Evolutionary conservation across 1,139 yeast species (phyloP).

Genomic region (Saccharomyces hybrid): DNA sequence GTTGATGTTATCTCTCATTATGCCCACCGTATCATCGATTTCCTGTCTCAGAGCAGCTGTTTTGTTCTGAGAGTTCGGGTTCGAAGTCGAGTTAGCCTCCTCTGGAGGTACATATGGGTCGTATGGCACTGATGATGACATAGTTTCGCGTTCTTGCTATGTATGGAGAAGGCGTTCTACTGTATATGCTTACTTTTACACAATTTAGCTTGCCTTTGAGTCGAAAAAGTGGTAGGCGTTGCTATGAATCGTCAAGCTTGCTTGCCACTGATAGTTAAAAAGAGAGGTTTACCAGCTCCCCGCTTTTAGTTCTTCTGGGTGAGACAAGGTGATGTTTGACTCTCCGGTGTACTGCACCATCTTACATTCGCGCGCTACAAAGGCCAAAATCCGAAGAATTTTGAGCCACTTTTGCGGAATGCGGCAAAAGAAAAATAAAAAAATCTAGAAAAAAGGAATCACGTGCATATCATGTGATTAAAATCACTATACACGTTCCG

Average conservation of each 20-base stretch:
- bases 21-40: no score
- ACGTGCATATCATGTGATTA: neutral
- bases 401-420: constrained; percentile 1
- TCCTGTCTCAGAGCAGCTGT: constrained; percentile 82
- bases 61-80: constrained; percentile 40
- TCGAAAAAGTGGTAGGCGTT: no score
- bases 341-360: neutral
- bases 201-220: no score
- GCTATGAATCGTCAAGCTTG: no score
- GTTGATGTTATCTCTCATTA: no score
- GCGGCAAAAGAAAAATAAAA: neutral
- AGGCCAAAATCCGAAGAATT: neutral
- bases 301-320: neutral
- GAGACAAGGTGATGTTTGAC: neutral
- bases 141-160: constrained; percentile 20
- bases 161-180: neutral
- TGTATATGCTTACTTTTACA: neutral
- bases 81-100: constrained; percentile 24
- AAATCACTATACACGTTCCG: neutral
- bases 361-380: neutral
- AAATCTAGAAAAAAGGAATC: neutral
- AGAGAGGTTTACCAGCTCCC: neutral
- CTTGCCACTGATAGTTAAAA: no score
- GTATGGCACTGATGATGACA: constrained; percentile 82
- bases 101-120: constrained; percentile 79